phyloP scores from a whole-genome alignment of 257 asterid genomes.

The Fraxinus cuspidata region DNA sequence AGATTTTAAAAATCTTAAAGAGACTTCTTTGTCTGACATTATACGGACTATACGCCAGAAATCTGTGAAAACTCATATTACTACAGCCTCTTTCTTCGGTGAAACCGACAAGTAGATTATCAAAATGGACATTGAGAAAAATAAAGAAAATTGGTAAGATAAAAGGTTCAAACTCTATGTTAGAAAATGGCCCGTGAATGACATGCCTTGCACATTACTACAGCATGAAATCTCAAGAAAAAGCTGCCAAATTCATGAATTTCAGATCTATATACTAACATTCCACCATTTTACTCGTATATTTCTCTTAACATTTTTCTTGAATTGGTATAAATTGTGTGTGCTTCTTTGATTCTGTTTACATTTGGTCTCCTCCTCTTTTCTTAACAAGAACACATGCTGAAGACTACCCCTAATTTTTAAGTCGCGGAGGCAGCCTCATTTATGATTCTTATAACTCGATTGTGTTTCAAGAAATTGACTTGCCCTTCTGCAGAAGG shows the following conservation, averaged over 20 bases:
- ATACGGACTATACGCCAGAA: not conserved
- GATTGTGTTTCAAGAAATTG: slow-evolving; percentile 38
- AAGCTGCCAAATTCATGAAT: slow-evolving; percentile 33
- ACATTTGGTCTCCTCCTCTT: slow-evolving; percentile 14
- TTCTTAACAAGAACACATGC: not conserved
- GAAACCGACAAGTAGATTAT: slow-evolving; percentile 22
- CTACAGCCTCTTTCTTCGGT: slow-evolving; percentile 4
- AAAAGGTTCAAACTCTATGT: slow-evolving; percentile 23
- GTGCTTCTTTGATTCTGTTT: slow-evolving; percentile 30
- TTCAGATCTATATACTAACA: slow-evolving; percentile 57
- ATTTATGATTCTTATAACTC: slow-evolving; percentile 45
- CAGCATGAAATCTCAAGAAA: slow-evolving; percentile 18
- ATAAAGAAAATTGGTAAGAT: slow-evolving; percentile 5
- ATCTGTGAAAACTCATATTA: not conserved
- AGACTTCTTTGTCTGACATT: slow-evolving; percentile 9
- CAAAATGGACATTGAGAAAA: not conserved
- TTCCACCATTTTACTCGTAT: slow-evolving; percentile 38
- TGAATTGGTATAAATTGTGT: slow-evolving; percentile 33
- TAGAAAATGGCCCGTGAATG: slow-evolving; percentile 37
- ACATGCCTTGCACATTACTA: slow-evolving; percentile 30
- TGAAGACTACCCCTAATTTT: slow-evolving; percentile 27
- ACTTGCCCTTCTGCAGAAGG: slow-evolving; percentile 34
- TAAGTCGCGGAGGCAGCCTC: slow-evolving; percentile 21
- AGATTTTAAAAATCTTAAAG: slow-evolving; percentile 10
- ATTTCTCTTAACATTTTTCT: slow-evolving; percentile 13